phyloP scores from a whole-genome alignment of 2,329 filamentous ascomycete species.

The Mycosphaerella sp. region DNA sequence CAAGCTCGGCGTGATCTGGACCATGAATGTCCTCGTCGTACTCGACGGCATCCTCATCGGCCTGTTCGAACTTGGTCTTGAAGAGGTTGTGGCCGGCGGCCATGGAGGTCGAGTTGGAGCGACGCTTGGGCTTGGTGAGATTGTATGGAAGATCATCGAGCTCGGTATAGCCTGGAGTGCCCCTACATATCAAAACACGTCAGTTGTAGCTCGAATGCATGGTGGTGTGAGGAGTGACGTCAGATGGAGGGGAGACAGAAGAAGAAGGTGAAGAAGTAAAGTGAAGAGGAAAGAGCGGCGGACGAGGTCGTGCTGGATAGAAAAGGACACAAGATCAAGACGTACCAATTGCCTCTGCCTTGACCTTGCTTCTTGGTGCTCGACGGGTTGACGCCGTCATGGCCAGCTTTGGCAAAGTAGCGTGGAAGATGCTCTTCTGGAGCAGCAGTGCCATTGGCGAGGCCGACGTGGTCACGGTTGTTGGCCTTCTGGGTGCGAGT shows the following conservation, averaged over 20 bases:
- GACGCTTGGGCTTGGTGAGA: conserved; percentile 78
- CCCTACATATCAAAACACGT: conserved; percentile 51
- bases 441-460: conserved; percentile 65
- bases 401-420: conserved; percentile 86
- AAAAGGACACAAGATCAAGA: conserved; percentile 4
- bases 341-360: conserved; percentile 91
- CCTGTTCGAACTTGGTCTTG: conserved; percentile 94
- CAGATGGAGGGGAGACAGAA: not conserved
- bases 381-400: conserved; percentile 73
- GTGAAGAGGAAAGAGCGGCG: conserved; percentile 11
- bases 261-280: not conserved
- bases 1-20: conserved; percentile 45
- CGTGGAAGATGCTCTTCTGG: conserved; percentile 72
- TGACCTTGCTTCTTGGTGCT: conserved; percentile 96
- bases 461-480: conserved; percentile 79
- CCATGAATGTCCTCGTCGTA: conserved; percentile 66
- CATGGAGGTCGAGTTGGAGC: conserved; percentile 80
- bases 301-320: conserved; percentile 2
- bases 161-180: conserved; percentile 68
- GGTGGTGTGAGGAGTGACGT: not conserved
- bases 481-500: conserved; percentile 96
- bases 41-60: conserved; percentile 85
- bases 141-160: conserved; percentile 77
- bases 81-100: conserved; percentile 66
- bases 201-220: not conserved